Evolutionary conservation across 228 moss, liverwort and hornwort genomes (phyloP), one percentile per base, ranked within the genome.

Genomic region (Sphagnum fallax): DNA sequence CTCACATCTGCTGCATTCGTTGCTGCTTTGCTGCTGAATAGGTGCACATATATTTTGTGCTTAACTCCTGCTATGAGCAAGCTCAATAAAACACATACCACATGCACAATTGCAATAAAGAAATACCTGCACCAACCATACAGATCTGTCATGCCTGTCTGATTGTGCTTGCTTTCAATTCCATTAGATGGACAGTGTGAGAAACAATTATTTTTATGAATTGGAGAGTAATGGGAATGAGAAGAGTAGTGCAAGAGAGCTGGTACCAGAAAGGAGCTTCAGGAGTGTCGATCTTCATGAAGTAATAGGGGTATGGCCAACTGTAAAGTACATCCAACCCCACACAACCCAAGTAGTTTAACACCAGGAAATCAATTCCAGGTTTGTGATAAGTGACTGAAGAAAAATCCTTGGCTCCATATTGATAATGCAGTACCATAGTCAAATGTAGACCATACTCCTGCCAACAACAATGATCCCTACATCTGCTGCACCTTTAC

Each of bases 251-350:
- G 8, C 55, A 8, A 63, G 9, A 63, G 63, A 63, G 63, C 5
- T n/a, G 9, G 15, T 63, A 63, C 63, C 63, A 63, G 9, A 63
- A 47, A 16, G 63, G 63, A 9, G 63, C 63, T 47, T 8, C n/a
- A 15, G 63, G 63, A 5, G 63, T 16, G 32, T 63, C 63, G 6
- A 63, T n/a, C 63, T 63, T 9, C 63, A 63, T 63, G 63, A 63
- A 63, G 32, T n/a, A 18, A 63, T 63, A 63, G 5, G 63, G 63
- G 18, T 63, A 63, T 8, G 32, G 63, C 63, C 63, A 18, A 16
- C 63, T 63, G 63, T n/a, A 32, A 32, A 32, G 5, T 9, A 47
- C 63, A 63, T 63, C 63, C 15, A 63, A 47, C 32, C 12, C n/a
- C 12, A 47, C 16, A 47, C 5, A 8, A 8, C 55, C 55, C 2